Evolutionary conservation across 108 stramenopile genomes (phyloP), one percentile per base, ranked within the genome.

Genomic region (Poteriospumella lacustris): DNA sequence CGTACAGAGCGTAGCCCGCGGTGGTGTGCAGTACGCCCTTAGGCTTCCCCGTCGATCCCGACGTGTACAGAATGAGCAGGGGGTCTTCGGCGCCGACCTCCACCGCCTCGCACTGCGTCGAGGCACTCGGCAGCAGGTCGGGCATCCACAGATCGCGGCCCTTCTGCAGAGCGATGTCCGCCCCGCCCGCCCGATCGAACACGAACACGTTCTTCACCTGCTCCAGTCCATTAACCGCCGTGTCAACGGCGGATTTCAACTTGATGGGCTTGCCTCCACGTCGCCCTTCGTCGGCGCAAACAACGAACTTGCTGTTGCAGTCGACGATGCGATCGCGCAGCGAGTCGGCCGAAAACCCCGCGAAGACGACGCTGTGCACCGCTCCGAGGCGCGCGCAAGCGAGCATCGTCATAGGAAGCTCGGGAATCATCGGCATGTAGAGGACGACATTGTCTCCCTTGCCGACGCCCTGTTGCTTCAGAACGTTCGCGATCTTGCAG

Each of bases 11-110:
- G 42, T 83, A 83, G 36, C 82, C 82, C 2, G 58, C 78, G 26
- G 73, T 75, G 3, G 44, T 79, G 76, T 83, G 82, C 2, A 95
- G 91, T 0, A 83, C 59, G 12, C 43, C 82, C 52, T 83, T 83
- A 59, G 82, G 82, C 58, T 75, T 83, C 15, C 82, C 82, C 1
- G 82, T 83, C 26, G 58, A 62, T 15, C 82, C 82, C 31, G 58
- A 59, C 31, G 82, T 83, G 79, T 79, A 83, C 5, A 83, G 67
- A 19, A 83, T 90, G 1, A 95, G 92, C 59, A 94, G 95, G 67
- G 84, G 83, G 41, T 92, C 87, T 58, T 92, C 90, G 24, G 34
- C 56, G 41, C 42, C 77, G 1, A 79, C 58, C 82, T 39, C 2
- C 33, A 77, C 82, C n/a, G 76, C 41, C 24, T 42, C 39, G 19